Evolutionary conservation across 202 grass and related monocot species (phyloP).

Genomic region (Cymbopogon flexuosus): DNA sequence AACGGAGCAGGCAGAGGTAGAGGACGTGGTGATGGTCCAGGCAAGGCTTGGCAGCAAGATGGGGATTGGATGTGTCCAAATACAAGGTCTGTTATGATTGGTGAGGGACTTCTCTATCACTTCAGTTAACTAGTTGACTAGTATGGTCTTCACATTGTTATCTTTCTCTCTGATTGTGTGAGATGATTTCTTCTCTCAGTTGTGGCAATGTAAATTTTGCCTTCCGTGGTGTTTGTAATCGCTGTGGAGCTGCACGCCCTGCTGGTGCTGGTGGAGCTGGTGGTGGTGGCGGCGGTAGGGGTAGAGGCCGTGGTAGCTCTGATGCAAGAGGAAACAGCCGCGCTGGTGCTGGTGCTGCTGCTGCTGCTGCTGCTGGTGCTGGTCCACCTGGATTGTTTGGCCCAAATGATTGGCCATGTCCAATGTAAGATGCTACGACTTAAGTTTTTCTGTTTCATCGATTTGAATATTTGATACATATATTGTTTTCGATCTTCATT

Average conservation of each 20-base stretch:
- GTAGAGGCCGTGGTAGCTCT: slow-evolving; percentile 50
- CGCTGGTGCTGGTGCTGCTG: slow-evolving; percentile 32
- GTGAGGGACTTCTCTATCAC: slow-evolving; percentile 62
- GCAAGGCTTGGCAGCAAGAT: slow-evolving; percentile 93
- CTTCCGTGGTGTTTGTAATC: slow-evolving; percentile 90
- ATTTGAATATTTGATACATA: not conserved
- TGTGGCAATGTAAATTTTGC: slow-evolving; percentile 95
- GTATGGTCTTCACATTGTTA: slow-evolving; percentile 8
- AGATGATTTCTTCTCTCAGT: slow-evolving; percentile 42
- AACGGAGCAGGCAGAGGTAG: slow-evolving; percentile 45
- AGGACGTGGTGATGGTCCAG: slow-evolving; percentile 46
- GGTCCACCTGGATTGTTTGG: slow-evolving; percentile 92
- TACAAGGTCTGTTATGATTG: slow-evolving; percentile 97
- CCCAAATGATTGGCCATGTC: slow-evolving; percentile 96
- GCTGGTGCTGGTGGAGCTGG: slow-evolving; percentile 63
- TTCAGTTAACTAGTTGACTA: slow-evolving; percentile 16
- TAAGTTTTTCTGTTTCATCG: not conserved
- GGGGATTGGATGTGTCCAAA: slow-evolving; percentile 93
- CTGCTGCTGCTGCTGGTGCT: slow-evolving; percentile 46
- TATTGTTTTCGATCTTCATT: not conserved
- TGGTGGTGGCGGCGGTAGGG: slow-evolving; percentile 48
- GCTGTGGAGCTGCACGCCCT: slow-evolving; percentile 80
- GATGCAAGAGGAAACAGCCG: slow-evolving; percentile 37
- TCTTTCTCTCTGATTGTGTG: slow-evolving; percentile 11
- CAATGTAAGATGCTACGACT: slow-evolving; percentile 56